A percentile compares a stretch with the other conserved stretches of the same genome.
Evolutionary conservation across 257 asterid genomes (phyloP).

Genomic region (Plantago elongata): DNA sequence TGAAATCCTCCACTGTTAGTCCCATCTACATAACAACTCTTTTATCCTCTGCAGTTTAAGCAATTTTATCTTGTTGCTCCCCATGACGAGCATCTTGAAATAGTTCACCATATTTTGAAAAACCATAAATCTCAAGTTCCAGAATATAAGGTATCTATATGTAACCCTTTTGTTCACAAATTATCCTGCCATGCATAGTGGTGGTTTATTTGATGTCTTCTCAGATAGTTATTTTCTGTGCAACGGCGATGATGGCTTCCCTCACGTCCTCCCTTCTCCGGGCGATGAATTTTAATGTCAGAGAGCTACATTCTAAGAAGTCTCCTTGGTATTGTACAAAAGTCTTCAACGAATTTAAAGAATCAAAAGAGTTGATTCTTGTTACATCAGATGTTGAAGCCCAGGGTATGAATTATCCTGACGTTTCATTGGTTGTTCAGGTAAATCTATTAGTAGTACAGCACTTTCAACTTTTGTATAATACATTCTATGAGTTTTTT

Average conservation of each 20-base stretch:
- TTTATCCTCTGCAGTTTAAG: conserved; percentile 54
- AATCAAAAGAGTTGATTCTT: conserved; percentile 57
- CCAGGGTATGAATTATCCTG: conserved; percentile 91
- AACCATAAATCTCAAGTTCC: conserved; percentile 59
- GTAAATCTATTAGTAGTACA: conserved; percentile 24
- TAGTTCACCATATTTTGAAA: conserved; percentile 62
- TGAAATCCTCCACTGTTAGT: too few relatives aligned
- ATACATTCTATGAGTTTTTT: too few relatives aligned
- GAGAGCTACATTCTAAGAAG: conserved; percentile 78
- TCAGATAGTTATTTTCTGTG: conserved; percentile 84
- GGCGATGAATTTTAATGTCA: conserved; percentile 71
- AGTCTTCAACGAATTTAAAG: conserved; percentile 81
- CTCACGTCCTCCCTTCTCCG: conserved; percentile 70
- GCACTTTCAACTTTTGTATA: too few relatives aligned
- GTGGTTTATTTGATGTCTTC: conserved; percentile 18
- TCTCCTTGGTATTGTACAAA: conserved; percentile 72
- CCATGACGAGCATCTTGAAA: conserved; percentile 65
- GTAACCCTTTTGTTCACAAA: neutral
- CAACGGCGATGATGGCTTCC: conserved; percentile 80
- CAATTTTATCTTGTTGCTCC: conserved; percentile 72
- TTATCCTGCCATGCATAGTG: conserved; percentile 3
- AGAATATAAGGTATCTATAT: conserved; percentile 60
- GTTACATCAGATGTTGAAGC: conserved; percentile 77
- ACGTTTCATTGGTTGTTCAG: conserved; percentile 86
- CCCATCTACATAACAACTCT: conserved; percentile 12